These are phyloP conservation scores for Sugiyamaella marilandica DNA, from an alignment of 805 yeast genomes.

Conservation along the genomic window DNA sequence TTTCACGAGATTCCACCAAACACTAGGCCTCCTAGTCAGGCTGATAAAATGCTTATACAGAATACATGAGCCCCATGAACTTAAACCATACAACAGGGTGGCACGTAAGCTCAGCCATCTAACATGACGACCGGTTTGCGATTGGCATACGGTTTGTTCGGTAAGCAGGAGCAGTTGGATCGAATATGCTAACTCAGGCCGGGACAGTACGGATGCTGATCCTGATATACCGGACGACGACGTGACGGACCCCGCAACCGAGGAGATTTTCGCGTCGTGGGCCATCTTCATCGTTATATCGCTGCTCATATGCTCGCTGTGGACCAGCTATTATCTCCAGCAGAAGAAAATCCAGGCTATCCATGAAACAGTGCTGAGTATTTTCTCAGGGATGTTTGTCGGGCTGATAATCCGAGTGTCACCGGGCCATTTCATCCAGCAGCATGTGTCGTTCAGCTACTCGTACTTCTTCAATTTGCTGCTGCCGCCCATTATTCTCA, in stretches of 20 bases:
- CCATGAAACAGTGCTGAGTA: slow-evolving; percentile 96
- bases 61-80: slow-evolving; percentile 2
- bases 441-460: slow-evolving; percentile 91
- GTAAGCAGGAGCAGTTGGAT: neutral
- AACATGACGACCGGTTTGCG: neutral
- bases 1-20: too few relatives aligned
- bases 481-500: slow-evolving; percentile 92
- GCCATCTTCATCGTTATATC: slow-evolving; percentile 83
- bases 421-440: slow-evolving; percentile 97
- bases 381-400: slow-evolving; percentile 94
- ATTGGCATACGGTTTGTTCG: neutral
- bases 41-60: too few relatives aligned
- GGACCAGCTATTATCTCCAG: slow-evolving; percentile 92
- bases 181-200: slow-evolving; percentile 9
- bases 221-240: slow-evolving; percentile 42
- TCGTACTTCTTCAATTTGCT: slow-evolving; percentile 90
- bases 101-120: neutral
- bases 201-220: slow-evolving; percentile 38
- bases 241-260: slow-evolving; percentile 76
- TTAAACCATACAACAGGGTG: neutral
- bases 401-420: slow-evolving; percentile 84
- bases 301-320: slow-evolving; percentile 77
- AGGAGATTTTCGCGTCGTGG: slow-evolving; percentile 97
- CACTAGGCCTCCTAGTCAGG: too few relatives aligned
- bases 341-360: slow-evolving; percentile 87